Conservation (phyloP, 169 alveolate genomes). For the Miamiensis avidus region DNA sequence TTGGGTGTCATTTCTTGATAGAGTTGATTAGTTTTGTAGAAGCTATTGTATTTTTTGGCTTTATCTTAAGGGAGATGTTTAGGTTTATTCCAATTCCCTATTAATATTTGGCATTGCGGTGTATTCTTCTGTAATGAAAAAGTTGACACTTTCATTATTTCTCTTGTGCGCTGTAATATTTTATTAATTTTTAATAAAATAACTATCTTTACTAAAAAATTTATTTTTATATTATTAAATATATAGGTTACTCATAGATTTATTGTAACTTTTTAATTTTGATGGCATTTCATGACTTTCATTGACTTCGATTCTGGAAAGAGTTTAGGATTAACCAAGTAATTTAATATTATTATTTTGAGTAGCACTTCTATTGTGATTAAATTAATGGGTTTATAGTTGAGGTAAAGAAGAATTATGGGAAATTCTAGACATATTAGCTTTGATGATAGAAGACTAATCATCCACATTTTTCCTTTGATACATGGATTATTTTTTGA, state of each 20-base stretch:
- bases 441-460: constrained; percentile 26
- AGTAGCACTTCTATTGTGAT: constrained; percentile 18
- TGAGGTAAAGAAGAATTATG: neutral
- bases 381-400: neutral
- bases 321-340: neutral
- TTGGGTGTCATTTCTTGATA: constrained; percentile 7
- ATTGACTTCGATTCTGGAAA: neutral
- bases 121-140: constrained; percentile 33
- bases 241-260: neutral
- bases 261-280: constrained; percentile 2
- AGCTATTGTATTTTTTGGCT: neutral
- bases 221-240: neutral
- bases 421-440: constrained; percentile 10
- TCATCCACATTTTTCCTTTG: constrained; percentile 20
- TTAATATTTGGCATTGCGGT: constrained; percentile 1
- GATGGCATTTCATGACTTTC: neutral
- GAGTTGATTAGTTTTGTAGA: neutral
- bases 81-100: constrained; percentile 26
- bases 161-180: neutral
- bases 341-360: neutral
- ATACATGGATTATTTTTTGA: constrained; percentile 46
- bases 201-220: neutral
- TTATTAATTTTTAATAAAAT: neutral
- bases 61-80: constrained; percentile 1
- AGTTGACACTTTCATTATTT: neutral